These are phyloP conservation scores for Metschnikowia matae DNA, from an alignment of 805 yeast genomes.

Conservation along the genomic window DNA sequence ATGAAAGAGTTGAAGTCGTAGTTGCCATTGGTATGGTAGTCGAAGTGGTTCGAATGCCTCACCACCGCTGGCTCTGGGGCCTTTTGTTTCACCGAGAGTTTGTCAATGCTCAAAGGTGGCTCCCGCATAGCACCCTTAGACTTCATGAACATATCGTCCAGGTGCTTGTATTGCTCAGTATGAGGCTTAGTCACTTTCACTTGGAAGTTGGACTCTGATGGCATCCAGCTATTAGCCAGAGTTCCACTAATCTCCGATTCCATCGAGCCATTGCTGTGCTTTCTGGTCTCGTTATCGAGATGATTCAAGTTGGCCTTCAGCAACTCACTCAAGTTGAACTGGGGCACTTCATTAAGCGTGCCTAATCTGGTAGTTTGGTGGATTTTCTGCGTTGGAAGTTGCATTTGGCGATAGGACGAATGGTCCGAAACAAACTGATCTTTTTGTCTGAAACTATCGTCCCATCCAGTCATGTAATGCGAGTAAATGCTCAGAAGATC, in stretches of 20 bases:
- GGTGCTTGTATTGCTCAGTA: neutral
- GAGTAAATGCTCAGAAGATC: constrained; percentile 41
- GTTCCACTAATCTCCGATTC: constrained; percentile 13
- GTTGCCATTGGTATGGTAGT: constrained; percentile 27
- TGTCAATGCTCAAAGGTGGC: neutral
- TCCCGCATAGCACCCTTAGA: neutral
- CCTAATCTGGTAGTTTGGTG: neutral
- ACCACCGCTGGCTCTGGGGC: neutral
- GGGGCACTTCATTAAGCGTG: neutral
- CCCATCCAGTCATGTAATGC: constrained; percentile 26
- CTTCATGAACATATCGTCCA: neutral
- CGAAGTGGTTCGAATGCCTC: constrained; percentile 25
- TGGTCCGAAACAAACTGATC: neutral
- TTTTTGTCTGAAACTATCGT: neutral
- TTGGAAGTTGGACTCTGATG: constrained; percentile 16
- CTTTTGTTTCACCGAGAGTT: neutral
- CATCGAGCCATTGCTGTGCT: constrained; percentile 7
- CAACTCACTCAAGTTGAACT: neutral
- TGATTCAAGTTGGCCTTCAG: constrained; percentile 1
- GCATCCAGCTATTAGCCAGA: constrained; percentile 17
- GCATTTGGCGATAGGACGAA: neutral
- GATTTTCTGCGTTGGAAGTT: neutral
- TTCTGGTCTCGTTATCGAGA: neutral
- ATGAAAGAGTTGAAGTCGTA: constrained; percentile 39
- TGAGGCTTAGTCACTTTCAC: constrained; percentile 4